These are phyloP conservation scores for Dichotomopilus funicola DNA, from an alignment of 2,329 filamentous ascomycete species.

Conservation along the genomic window DNA sequence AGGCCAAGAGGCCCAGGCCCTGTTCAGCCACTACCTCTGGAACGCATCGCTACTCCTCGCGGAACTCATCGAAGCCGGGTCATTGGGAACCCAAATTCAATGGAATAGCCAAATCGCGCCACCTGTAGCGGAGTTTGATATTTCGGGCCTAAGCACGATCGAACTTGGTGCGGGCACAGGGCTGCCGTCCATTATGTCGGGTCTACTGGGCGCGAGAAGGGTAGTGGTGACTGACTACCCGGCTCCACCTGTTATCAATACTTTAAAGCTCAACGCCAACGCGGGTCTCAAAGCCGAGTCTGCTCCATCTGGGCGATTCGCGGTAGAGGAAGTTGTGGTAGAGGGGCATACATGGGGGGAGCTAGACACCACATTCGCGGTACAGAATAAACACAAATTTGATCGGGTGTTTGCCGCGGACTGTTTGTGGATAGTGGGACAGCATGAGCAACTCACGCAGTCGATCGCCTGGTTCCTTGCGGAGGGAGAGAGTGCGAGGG, in stretches of 20 bases:
- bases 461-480: conserved; percentile 59
- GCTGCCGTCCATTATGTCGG: conserved; percentile 45
- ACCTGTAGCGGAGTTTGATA: conserved; percentile 33
- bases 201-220: conserved; percentile 40
- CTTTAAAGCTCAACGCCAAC: conserved; percentile 51
- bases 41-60: conserved; percentile 55
- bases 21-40: conserved; percentile 71
- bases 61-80: conserved; percentile 48
- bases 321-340: conserved; percentile 34
- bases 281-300: conserved; percentile 39
- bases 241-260: conserved; percentile 50
- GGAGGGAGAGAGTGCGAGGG: conserved; percentile 38
- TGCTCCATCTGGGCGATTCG: conserved; percentile 28
- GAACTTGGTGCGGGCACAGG: conserved; percentile 64
- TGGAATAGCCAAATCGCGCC: conserved; percentile 10
- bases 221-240: conserved; percentile 65
- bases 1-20: conserved; percentile 46
- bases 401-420: conserved; percentile 63
- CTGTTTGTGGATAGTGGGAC: conserved; percentile 68
- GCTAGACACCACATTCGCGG: conserved; percentile 26
- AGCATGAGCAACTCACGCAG: conserved; percentile 59
- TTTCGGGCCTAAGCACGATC: conserved; percentile 47
- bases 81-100: conserved; percentile 27
- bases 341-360: conserved; percentile 62
- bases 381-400: conserved; percentile 36